Conservation (phyloP, 768 basidiomycete genomes). For the Pisolithus marmoratus region DNA sequence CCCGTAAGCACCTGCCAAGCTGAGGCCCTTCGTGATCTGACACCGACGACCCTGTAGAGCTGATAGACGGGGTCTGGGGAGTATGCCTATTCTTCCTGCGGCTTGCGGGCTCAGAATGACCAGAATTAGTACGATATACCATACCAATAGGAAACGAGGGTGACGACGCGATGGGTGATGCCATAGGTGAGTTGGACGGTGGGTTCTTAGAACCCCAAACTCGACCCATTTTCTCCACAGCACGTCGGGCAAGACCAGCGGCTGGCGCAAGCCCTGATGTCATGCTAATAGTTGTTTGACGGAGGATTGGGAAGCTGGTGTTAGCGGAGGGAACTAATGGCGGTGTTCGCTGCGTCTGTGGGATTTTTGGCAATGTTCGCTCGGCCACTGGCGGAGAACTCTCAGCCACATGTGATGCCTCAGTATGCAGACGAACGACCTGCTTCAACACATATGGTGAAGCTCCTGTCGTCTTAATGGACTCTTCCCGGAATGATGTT, state of each 20-base stretch:
- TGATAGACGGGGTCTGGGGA: conserved; percentile 56
- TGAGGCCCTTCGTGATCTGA: conserved; percentile 46
- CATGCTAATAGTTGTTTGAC: conserved; percentile 72
- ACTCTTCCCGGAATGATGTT: conserved; percentile 20
- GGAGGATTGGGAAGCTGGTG: conserved; percentile 31
- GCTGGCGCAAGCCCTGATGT: conserved; percentile 63
- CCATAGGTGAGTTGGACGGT: conserved; percentile 38
- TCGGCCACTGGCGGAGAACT: conserved; percentile 29
- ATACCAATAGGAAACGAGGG: conserved; percentile 30
- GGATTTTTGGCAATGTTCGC: conserved; percentile 26
- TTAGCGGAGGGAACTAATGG: conserved; percentile 3
- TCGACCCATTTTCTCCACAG: conserved; percentile 72
- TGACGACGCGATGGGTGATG: conserved; percentile 38
- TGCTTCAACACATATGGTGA: conserved; percentile 8
- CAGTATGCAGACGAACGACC: not conserved
- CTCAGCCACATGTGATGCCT: conserved; percentile 15
- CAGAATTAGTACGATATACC: conserved; percentile 37
- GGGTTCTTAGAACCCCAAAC: conserved; percentile 46
- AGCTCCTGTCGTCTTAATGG: conserved; percentile 36
- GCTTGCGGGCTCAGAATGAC: conserved; percentile 27
- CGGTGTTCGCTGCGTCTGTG: conserved; percentile 14
- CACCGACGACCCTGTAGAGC: conserved; percentile 45
- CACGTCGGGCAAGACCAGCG: conserved; percentile 69
- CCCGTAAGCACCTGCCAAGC: conserved; percentile 54
- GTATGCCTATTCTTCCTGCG: conserved; percentile 42